These are phyloP conservation scores for Oidiodendron maius DNA, from an alignment of 495 filamentous ascomycete species.

Conservation along the genomic window DNA sequence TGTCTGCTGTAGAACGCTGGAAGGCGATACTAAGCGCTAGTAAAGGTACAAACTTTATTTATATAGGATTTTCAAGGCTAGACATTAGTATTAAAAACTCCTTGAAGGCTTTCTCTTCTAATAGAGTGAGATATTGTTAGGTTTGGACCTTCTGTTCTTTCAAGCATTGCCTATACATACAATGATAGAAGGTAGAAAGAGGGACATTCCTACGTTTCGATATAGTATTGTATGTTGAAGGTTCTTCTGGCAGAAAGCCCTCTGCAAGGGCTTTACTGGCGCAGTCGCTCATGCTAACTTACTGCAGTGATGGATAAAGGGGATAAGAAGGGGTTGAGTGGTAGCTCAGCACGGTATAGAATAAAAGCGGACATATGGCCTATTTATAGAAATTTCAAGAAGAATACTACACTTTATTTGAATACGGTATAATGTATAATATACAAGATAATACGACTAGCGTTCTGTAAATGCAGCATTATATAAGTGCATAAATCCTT, in stretches of 20 bases:
- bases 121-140: background rate
- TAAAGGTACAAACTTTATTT: no score
- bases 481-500: background rate
- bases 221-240: conserved; percentile 4
- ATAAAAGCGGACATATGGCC: conserved; percentile 1
- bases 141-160: conserved; percentile 1
- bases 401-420: conserved; percentile 1
- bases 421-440: conserved; percentile 1
- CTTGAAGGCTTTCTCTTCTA: no score
- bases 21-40: no score
- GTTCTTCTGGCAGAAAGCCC: conserved; percentile 3
- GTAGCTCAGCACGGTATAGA: conserved; percentile 1
- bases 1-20: no score
- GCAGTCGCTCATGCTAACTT: conserved; percentile 4
- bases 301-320: background rate
- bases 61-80: no score
- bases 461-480: background rate
- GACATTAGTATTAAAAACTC: no score
- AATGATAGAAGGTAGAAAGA: conserved; percentile 9
- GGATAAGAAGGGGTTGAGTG: conserved; percentile 1
- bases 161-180: background rate
- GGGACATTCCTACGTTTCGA: conserved; percentile 2
- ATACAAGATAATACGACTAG: conserved; percentile 1
- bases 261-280: no score
- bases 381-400: background rate